phyloP scores from a whole-genome alignment of 169 alveolate genomes.

The Plasmodium gallinaceum region DNA sequence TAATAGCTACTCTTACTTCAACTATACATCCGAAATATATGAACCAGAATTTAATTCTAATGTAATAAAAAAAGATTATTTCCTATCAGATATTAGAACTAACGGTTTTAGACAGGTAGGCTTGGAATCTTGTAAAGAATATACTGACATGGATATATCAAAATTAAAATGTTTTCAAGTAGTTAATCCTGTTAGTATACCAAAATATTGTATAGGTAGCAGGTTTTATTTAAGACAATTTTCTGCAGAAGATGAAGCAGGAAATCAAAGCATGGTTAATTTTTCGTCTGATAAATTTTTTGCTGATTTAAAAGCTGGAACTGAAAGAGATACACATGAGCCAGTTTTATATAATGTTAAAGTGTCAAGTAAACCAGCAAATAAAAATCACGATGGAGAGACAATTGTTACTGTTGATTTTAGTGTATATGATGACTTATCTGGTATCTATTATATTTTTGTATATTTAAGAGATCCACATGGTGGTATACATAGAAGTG shows the following conservation, averaged over 20 bases:
- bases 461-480: conserved; percentile 78
- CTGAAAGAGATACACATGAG: conserved; percentile 72
- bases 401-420: conserved; percentile 78
- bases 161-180: conserved; percentile 83
- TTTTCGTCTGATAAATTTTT: conserved; percentile 78
- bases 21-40: conserved; percentile 17
- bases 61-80: conserved; percentile 15
- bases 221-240: conserved; percentile 78
- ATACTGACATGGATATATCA: conserved; percentile 42
- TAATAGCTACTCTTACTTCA: conserved; percentile 43
- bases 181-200: conserved; percentile 79
- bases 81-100: conserved; percentile 35
- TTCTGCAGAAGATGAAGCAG: conserved; percentile 80
- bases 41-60: conserved; percentile 20
- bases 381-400: conserved; percentile 84
- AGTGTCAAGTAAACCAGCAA: conserved; percentile 81
- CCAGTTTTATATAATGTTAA: conserved; percentile 79
- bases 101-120: conserved; percentile 55
- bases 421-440: conserved; percentile 8
- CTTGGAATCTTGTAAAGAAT: conserved; percentile 32
- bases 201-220: conserved; percentile 78
- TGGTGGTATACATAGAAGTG: conserved; percentile 82
- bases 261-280: conserved; percentile 80
- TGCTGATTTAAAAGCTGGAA: conserved; percentile 36
- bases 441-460: conserved; percentile 21